Base-by-base conservation (phyloP, 768 basidiomycete genomes). In the Xerocomellus intermedius region DNA sequence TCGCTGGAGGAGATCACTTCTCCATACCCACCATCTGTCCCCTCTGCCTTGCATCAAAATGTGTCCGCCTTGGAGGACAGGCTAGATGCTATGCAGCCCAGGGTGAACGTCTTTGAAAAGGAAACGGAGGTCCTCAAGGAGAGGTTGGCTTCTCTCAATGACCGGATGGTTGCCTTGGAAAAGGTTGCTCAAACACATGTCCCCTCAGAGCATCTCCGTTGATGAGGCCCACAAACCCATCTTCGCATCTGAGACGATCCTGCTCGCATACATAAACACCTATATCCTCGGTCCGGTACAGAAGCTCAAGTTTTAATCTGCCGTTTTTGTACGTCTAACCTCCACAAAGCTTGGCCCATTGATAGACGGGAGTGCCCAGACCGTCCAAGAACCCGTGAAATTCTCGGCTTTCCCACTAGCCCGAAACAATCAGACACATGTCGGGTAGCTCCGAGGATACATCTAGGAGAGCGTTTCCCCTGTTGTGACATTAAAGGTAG, bases 221-320 rank as follows among this genome's bases (percentile, higher is more conserved):
- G 37, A 59, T 48, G 46, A 52, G 28, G 21, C 9, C 35, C 50
- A 26, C 24, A 48, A 17, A 32, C 22, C 43, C 19, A 21, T 32
- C 33, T 26, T 47, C 32, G 32, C 24, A 8, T 48, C 50, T n/a
- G 43, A 24, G 26, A 36, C 59, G 24, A 5, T 39, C 39, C 12
- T 42, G 21, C 33, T 56, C 8, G 46, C 38, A n/a, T 39, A 47
- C 43, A 45, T 46, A 53, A 53, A 61, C 38, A 41, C 19, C 8
- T 53, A 45, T 41, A 30, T 60, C 54, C 48, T 61, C 24, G 48
- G 47, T 42, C 48, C 37, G 28, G 32, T 50, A 19, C 54, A 50
- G 36, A 53, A 52, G 51, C 32, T 33, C 42, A 36, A 48, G 33
- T 26, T 30, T 30, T 35, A 9, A 16, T 16, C 12, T 41, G 30